Conservation (phyloP, 2,329 filamentous ascomycete genomes). For the Claviceps paspali region DNA sequence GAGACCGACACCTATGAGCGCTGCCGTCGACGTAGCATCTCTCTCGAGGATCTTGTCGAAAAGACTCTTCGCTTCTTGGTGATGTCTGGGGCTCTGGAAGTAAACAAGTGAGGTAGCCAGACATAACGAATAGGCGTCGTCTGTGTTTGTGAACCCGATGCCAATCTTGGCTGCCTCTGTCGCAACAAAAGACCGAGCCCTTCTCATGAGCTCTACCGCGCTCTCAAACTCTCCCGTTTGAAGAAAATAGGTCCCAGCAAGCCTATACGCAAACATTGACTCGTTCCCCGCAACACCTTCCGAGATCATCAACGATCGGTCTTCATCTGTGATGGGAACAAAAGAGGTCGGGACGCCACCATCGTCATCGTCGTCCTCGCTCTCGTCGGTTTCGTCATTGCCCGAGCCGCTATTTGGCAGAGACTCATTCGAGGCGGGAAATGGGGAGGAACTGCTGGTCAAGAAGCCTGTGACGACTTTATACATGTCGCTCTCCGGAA, state of each 20-base stretch:
- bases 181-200: slow-evolving; percentile 47
- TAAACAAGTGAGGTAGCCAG: slow-evolving; percentile 82
- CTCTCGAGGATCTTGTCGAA: slow-evolving; percentile 70
- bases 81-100: slow-evolving; percentile 78
- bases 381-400: slow-evolving; percentile 34
- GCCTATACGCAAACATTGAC: slow-evolving; percentile 68
- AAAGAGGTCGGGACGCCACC: slow-evolving; percentile 37
- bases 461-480: slow-evolving; percentile 74
- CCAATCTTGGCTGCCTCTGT: slow-evolving; percentile 52
- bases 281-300: slow-evolving; percentile 51
- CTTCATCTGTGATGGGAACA: slow-evolving; percentile 54
- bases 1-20: slow-evolving; percentile 77
- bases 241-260: slow-evolving; percentile 73
- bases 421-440: slow-evolving; percentile 31
- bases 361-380: slow-evolving; percentile 45
- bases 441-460: slow-evolving; percentile 71
- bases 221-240: slow-evolving; percentile 74
- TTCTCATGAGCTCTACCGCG: slow-evolving; percentile 64
- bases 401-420: slow-evolving; percentile 10
- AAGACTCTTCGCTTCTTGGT: slow-evolving; percentile 71
- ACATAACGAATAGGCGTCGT: slow-evolving; percentile 59
- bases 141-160: slow-evolving; percentile 50
- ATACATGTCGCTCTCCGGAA: slow-evolving; percentile 68
- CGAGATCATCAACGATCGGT: slow-evolving; percentile 67
- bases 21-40: slow-evolving; percentile 61